phyloP scores from a whole-genome alignment of 345 rosid species.

The Geranium rotundifolium region DNA sequence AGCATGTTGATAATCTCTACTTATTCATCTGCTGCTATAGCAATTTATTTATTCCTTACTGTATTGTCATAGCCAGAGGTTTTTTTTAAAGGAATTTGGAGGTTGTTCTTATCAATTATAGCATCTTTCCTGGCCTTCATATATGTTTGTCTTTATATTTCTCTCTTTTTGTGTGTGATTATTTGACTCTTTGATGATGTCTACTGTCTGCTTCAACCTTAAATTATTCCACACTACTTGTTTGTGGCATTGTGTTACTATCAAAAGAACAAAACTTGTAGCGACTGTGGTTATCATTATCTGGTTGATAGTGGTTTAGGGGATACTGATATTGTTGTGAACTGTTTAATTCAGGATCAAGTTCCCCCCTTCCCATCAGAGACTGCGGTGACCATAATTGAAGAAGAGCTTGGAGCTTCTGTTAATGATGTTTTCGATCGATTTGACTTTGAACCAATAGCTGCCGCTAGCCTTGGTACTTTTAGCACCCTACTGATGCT shows the following conservation, averaged over 20 bases:
- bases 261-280: not conserved
- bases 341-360: constrained; percentile 59
- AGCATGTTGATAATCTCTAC: too few species aligned
- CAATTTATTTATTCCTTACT: too few species aligned
- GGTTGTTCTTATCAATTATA: too few species aligned
- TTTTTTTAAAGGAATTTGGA: too few species aligned
- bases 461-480: constrained; percentile 98
- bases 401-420: constrained; percentile 88
- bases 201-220: too few species aligned
- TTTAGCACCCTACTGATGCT: constrained; percentile 8
- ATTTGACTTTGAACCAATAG: constrained; percentile 89
- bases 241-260: not conserved
- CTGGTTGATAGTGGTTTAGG: not conserved
- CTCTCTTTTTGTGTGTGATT: too few species aligned
- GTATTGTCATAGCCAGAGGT: too few species aligned
- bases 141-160: too few species aligned
- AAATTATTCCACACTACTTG: not conserved
- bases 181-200: too few species aligned
- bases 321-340: constrained; percentile 5
- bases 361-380: constrained; percentile 98
- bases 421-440: constrained; percentile 53
- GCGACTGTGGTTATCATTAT: not conserved
- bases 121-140: too few species aligned
- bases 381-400: constrained; percentile 68
- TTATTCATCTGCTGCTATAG: too few species aligned